Evolutionary conservation across 768 basidiomycete species (phyloP), one percentile per base, ranked within the genome.

Genomic region (Tubosaeta sp.): DNA sequence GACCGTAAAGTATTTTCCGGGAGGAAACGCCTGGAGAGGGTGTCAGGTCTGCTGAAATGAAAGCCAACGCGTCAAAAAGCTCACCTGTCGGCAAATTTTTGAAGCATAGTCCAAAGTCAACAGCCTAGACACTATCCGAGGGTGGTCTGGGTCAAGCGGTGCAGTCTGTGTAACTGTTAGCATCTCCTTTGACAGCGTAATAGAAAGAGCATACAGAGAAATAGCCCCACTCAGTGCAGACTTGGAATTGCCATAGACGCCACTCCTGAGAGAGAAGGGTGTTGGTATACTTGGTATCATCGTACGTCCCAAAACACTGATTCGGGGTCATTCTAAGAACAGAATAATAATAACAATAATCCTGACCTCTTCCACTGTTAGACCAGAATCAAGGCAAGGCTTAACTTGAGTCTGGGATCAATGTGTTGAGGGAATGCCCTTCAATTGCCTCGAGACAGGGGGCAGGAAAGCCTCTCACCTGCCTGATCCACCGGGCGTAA

Each of bases 171-270:
- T 29, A 16, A 31, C 32, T 9, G 29, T 40, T 22, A 42, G 44
- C 22, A 35, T 34, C 36, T 9, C 41, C 18, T 27, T 22, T 14
- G 30, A n/a, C 30, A 10, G 19, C 7, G 27, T 25, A 21, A 36
- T 48, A 31, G 19, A 3, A 39, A 50, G 40, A 9, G 63, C 80
- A 30, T 59, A 88, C 90, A 27, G 77, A 83, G 66, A 95, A 94
- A 68, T 91, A 99, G 2, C 94, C 95, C 95, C 95, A 97, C 61
- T 95, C 81, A 0, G 90, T 93, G 73, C 92, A 94, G 46, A 92
- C 89, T 70, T 91, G 94, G 77, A 92, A 95, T 6, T 75, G 58
- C 94, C 94, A 97, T 12, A 86, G 70, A 36, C 91, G 78, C 94
- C 94, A 97, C 5, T 76, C 78, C 59, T 90, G 80, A 50, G 81